These are phyloP conservation scores for Fonsecaea pedrosoi DNA, from an alignment of 2,329 filamentous ascomycete genomes.

Conservation along the genomic window DNA sequence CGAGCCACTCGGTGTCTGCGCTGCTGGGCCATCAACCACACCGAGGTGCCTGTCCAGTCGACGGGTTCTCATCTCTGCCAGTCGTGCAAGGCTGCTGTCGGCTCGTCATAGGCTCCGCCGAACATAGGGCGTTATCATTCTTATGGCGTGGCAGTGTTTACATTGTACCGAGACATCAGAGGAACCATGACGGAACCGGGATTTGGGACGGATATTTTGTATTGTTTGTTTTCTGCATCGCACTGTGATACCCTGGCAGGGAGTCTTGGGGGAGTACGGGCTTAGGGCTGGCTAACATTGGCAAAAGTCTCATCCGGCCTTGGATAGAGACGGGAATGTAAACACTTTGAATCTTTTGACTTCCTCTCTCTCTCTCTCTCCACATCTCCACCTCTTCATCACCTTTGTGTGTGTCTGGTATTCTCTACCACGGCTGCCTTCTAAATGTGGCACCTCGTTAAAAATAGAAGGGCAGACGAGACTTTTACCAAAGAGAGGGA, in stretches of 20 bases:
- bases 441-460: no score
- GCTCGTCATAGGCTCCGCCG: not conserved
- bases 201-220: not conserved
- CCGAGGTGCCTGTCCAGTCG: constrained; percentile 11
- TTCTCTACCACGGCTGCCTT: no score
- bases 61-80: constrained; percentile 12
- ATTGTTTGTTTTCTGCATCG: not conserved
- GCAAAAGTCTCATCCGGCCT: no score
- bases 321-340: no score
- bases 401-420: no score
- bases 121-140: not conserved
- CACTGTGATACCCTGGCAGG: not conserved
- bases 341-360: no score
- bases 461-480: no score
- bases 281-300: no score
- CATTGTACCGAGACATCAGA: not conserved
- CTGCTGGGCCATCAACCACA: constrained; percentile 30
- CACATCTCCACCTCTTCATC: no score
- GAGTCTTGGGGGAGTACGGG: not conserved
- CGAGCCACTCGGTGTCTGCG: constrained; percentile 24
- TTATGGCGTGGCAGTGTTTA: no score
- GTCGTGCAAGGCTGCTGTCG: constrained; percentile 8
- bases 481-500: no score
- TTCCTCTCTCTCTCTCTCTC: no score
- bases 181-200: not conserved